Evolutionary conservation across 257 asterid species (phyloP), one percentile per base, ranked within the genome.

Genomic region (Solanum habrochaites): DNA sequence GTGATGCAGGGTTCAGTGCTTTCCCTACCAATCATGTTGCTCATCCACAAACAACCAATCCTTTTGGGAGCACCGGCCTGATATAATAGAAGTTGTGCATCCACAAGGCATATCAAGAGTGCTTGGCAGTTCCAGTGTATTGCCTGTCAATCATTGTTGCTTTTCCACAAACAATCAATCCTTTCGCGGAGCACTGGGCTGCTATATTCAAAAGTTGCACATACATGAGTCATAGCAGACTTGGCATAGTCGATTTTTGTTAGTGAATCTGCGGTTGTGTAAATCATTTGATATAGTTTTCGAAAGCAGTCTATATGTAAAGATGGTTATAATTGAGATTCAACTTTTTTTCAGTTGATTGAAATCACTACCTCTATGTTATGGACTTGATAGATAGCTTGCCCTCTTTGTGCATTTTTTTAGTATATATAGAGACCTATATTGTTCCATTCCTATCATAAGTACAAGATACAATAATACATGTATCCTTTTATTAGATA

Each of bases 51-150:
- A 25, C 94, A 9, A 89, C 90, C 83, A 96, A 96, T 90, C 99
- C 98, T 39, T 95, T 96, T 49, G 97, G 99, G 69, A 88, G 93
- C 88, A 83, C 95, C 0, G 93, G 96, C 64, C 92, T 95, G 80
- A 86, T 96, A 86, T 95, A 88, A 92, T 67, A 62, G 60, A 77
- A 37, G 86, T 42, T 73, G 49, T 37, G 81, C 18, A 73, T 73
- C 29, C 81, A 73, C 16, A 27, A 23, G 81, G 4, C 29, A 89
- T 88, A 89, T 85, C 84, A 84, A n/a, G n/a, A n/a, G n/a, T n/a
- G n/a, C n/a, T n/a, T n/a, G n/a, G n/a, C n/a, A n/a, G n/a, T n/a
- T n/a, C n/a, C 66, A 93, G 93, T 39, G 92, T 94, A 5, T 96
- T 92, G 83, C 96, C 97, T 12, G 91, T 45, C 85, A 96, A 96